Conservation (phyloP, 345 rosid genomes). For the Cochlearia excelsa region DNA sequence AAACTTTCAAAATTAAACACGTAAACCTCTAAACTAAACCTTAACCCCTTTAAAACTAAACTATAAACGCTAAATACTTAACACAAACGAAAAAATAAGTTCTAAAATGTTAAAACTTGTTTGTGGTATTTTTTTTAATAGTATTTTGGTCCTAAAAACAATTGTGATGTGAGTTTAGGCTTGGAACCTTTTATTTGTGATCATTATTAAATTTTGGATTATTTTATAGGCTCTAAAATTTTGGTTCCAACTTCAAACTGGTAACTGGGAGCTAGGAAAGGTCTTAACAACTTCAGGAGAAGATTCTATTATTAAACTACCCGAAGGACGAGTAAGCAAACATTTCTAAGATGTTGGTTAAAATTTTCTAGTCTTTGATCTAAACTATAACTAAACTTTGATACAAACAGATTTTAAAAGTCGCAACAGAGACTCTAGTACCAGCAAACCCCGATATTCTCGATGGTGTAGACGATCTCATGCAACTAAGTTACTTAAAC, state of each 20-base stretch:
- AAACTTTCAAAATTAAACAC: too few species aligned
- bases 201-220: too few species aligned
- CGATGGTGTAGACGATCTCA: constrained; percentile 81
- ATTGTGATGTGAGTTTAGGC: too few species aligned
- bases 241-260: constrained; percentile 63
- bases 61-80: too few species aligned
- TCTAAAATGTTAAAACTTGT: too few species aligned
- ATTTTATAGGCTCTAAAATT: constrained; percentile 50
- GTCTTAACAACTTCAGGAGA: constrained; percentile 67
- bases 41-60: too few species aligned
- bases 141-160: too few species aligned
- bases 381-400: constrained; percentile 3
- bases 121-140: too few species aligned
- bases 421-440: constrained; percentile 53
- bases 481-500: constrained; percentile 86
- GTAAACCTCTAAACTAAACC: too few species aligned
- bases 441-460: constrained; percentile 92
- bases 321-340: constrained; percentile 64
- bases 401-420: constrained; percentile 57
- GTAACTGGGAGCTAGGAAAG: constrained; percentile 71
- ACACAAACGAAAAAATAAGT: too few species aligned
- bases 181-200: too few species aligned
- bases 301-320: constrained; percentile 54
- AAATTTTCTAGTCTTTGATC: constrained; percentile 10
- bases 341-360: constrained; percentile 2